Base-by-base conservation (phyloP, 2,329 filamentous ascomycete genomes). In the Colletotrichum liriopes region DNA sequence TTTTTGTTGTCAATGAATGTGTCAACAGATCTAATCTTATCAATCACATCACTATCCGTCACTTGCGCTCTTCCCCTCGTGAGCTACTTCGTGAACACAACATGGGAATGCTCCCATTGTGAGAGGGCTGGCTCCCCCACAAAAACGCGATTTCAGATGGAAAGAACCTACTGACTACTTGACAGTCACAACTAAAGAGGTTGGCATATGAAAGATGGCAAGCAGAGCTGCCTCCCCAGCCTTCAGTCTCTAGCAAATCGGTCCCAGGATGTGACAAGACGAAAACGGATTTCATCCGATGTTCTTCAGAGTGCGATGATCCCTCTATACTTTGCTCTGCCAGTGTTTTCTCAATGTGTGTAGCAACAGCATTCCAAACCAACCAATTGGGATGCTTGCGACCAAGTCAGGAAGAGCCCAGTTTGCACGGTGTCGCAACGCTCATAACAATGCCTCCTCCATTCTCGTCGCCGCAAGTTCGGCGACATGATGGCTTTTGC, bases 11-110 rank as follows among this genome's bases (percentile, higher is more conserved):
- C n/a, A 45, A 62, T 49, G n/a, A 16, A 11, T 23, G 35, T 20
- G n/a, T 58, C 35, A 39, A 41, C 43, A 18, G 32, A 67, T 55
- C 63, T 60, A 49, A 67, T 71, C 39, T 71, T 55, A 71, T 71
- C 55, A 61, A 67, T 61, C 47, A 56, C 11, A 54, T 29, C 23
- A 43, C n/a, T n/a, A 16, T 26, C 9, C 12, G 8, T 49, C 32
- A 51, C 43, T 49, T 62, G 29, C 32, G 54, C 20, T 26, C 29
- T 18, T 32, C 2, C 23, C 23, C 23, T 54, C 5, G 26, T 20
- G 18, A 20, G 26, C 14, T 20, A 26, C 3, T 23, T 16, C 49
- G 32, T 32, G 3, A 23, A 16, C 29, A 52, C 26, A 32, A 51
- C 23, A 51, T 52, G 49, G 26, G 20, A 5, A 37, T 23, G 23